These are phyloP conservation scores for Carex myosuroides DNA, from an alignment of 176 grass and related monocot species.

Conservation along the genomic window DNA sequence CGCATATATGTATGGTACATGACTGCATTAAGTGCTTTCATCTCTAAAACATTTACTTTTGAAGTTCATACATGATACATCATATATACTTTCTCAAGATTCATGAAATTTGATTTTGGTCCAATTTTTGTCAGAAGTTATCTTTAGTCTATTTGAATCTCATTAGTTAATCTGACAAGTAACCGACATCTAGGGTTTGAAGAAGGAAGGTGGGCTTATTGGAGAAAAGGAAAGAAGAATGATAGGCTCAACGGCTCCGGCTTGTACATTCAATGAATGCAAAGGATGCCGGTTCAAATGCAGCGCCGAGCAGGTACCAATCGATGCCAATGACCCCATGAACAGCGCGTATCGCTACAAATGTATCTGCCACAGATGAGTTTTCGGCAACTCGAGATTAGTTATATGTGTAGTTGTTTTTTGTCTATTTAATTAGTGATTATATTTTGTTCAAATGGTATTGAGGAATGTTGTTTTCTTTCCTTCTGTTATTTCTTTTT, in stretches of 20 bases:
- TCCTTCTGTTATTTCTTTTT: neutral
- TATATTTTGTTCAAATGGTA: slow-evolving; percentile 27
- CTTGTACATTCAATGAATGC: slow-evolving; percentile 91
- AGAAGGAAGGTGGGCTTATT: slow-evolving; percentile 20
- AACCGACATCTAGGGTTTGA: slow-evolving; percentile 26
- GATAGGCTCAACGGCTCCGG: slow-evolving; percentile 77
- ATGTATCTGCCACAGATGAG: slow-evolving; percentile 89
- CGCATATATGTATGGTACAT: neutral
- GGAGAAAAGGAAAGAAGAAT: slow-evolving; percentile 43
- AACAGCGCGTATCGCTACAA: slow-evolving; percentile 96
- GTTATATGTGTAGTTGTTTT: neutral
- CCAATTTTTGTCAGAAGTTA: neutral
- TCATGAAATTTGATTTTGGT: neutral
- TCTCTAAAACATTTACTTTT: neutral
- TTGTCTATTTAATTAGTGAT: slow-evolving; percentile 14
- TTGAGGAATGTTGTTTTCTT: slow-evolving; percentile 17
- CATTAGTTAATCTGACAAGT: slow-evolving; percentile 24
- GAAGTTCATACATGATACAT: neutral
- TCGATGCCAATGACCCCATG: slow-evolving; percentile 83
- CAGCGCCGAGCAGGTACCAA: slow-evolving; percentile 76
- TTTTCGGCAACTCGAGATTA: neutral
- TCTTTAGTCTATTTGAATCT: neutral
- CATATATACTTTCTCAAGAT: neutral
- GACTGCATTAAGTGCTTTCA: no score
- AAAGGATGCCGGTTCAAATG: slow-evolving; percentile 81